Conservation (phyloP, 2,329 filamentous ascomycete genomes). For the Trichoderma polysporum region DNA sequence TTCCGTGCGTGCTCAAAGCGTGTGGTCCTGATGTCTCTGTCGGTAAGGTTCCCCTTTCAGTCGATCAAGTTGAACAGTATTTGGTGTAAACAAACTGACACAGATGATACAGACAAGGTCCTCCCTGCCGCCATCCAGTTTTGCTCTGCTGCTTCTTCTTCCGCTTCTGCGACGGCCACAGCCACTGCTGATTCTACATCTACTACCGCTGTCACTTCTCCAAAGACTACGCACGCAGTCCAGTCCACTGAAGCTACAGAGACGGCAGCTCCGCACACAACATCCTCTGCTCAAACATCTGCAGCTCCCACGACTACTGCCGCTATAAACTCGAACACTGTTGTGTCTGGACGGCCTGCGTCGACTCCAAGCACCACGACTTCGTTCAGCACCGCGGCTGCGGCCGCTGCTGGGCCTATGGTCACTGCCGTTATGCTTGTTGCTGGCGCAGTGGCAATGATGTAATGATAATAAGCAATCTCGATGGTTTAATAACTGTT, state of each 20-base stretch:
- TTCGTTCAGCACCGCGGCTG: slow-evolving; percentile 9
- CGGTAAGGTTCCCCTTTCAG: slow-evolving; percentile 25
- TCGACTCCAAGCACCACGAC: neutral
- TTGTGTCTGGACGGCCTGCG: neutral
- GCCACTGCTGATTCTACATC: neutral
- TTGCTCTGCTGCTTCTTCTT: slow-evolving; percentile 22
- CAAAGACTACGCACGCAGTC: neutral
- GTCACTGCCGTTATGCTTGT: neutral
- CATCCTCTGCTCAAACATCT: slow-evolving; percentile 17
- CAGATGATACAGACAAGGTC: slow-evolving; percentile 17
- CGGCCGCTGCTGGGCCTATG: slow-evolving; percentile 9
- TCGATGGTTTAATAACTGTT: neutral
- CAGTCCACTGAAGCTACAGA: slow-evolving; percentile 22
- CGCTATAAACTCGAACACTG: neutral
- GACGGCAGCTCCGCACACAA: neutral
- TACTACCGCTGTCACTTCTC: neutral
- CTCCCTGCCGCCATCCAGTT: slow-evolving; percentile 24
- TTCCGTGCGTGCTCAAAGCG: slow-evolving; percentile 30
- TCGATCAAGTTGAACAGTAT: neutral
- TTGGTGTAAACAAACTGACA: neutral
- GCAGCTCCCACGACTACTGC: neutral
- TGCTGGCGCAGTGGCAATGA: slow-evolving; percentile 12
- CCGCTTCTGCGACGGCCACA: slow-evolving; percentile 1
- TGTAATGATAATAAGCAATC: neutral
- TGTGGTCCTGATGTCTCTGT: slow-evolving; percentile 30